Evolutionary conservation across 768 basidiomycete species (phyloP).

Genomic region (Erythrobasidium yunnanense): DNA sequence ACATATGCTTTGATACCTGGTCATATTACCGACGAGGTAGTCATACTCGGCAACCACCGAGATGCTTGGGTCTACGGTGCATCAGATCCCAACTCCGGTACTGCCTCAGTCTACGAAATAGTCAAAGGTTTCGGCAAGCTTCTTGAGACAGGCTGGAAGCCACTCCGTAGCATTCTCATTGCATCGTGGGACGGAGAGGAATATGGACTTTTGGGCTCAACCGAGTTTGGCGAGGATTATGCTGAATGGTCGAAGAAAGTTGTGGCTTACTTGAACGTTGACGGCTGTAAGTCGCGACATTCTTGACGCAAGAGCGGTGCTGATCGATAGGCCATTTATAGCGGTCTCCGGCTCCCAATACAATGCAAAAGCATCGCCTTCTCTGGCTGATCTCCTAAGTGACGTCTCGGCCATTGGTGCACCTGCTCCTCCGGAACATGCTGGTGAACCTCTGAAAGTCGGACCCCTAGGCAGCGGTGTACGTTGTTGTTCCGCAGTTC

Average conservation of each 20-base stretch:
- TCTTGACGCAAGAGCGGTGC: conserved; percentile 17
- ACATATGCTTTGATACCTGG: conserved; percentile 72
- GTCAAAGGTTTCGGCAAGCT: conserved; percentile 63
- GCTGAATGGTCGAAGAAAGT: conserved; percentile 66
- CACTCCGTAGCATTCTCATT: conserved; percentile 61
- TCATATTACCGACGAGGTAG: conserved; percentile 68
- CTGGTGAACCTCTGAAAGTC: conserved; percentile 49
- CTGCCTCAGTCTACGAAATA: conserved; percentile 64
- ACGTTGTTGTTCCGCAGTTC: too few species aligned
- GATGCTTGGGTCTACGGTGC: conserved; percentile 70
- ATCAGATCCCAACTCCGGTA: conserved; percentile 67
- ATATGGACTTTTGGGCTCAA: conserved; percentile 66
- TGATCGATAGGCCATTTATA: not conserved
- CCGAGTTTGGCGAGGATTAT: conserved; percentile 92
- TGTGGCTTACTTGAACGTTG: conserved; percentile 76
- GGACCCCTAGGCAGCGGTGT: conserved; percentile 52
- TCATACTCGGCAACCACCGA: conserved; percentile 76
- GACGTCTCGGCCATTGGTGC: conserved; percentile 58
- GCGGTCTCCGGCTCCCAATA: conserved; percentile 53
- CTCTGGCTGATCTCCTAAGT: conserved; percentile 64
- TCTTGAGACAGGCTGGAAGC: conserved; percentile 66
- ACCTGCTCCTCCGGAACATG: conserved; percentile 53
- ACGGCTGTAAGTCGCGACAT: conserved; percentile 39
- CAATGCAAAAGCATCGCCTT: conserved; percentile 58
- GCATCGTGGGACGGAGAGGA: conserved; percentile 58